Base-by-base conservation (phyloP, 371 early-diverging fungal genomes). In the Gilbertella persicaria region DNA sequence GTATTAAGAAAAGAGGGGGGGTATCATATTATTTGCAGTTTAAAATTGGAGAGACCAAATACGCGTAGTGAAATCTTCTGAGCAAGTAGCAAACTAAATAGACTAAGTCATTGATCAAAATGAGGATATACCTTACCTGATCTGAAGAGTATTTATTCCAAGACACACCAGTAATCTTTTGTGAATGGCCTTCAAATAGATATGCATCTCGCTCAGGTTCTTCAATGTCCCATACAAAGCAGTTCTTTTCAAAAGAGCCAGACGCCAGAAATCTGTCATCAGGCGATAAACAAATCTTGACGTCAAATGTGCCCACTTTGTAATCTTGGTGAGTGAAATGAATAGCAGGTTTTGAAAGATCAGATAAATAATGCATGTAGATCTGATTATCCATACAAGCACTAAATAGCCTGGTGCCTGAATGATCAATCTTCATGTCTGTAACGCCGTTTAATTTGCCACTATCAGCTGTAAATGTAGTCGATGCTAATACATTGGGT, bases 351-450 rank as follows among this genome's bases (percentile, higher is more conserved):
- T 47, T 37, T 1, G 64, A 44, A 1, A 78, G 25, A 49, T 74
- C 61, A 9, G 37, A 42, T 1, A 74, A 40, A 30, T 73, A 53
- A 41, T 71, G 65, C 69, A 75, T 73, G 23, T 70, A 68, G 6
- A 78, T 47, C 33, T 61, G 61, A 28, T 69, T 62, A 25, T 78
- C 75, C 60, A 64, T 58, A 29, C 67, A 70, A 1, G 66, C 24
- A 38, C 73, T 66, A 46, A 71, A 78, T 3, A 78, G 42, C 0
- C 78, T 45, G 14, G 69, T 61, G 3, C 75, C 78, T 7, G 67
- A 44, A 5, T 45, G 44, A 26, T 74, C 75, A 6, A 75, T 21
- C 38, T 68, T 71, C 47, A 78, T 19, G 40, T 72, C 68, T 0
- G 67, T 49, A 12, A 78, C 62, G 1, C 78, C 78, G 8, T 61